phyloP scores from a whole-genome alignment of 2,329 filamentous ascomycete species.

The Fusarium mundagurra region DNA sequence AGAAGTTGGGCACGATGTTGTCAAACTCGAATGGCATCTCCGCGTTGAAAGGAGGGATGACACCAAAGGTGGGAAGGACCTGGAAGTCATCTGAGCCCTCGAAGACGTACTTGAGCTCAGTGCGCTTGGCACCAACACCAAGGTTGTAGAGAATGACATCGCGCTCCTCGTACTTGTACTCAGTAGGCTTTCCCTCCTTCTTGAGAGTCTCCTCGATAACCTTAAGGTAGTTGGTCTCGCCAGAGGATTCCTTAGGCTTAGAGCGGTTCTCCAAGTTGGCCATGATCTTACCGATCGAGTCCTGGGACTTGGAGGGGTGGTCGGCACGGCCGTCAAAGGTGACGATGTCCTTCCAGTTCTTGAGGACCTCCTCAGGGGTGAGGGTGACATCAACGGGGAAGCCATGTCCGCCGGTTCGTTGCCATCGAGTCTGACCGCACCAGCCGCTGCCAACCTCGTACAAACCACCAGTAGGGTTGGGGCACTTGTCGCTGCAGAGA shows the following conservation, averaged over 20 bases:
- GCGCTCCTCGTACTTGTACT: slow-evolving; percentile 84
- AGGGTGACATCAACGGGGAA: slow-evolving; percentile 89
- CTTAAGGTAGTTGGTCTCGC: slow-evolving; percentile 72
- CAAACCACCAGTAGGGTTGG: slow-evolving; percentile 83
- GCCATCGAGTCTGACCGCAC: slow-evolving; percentile 93
- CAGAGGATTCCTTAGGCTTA: slow-evolving; percentile 53
- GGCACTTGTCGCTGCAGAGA: slow-evolving; percentile 85
- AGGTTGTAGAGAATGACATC: slow-evolving; percentile 97
- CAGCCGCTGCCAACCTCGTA: slow-evolving; percentile 97
- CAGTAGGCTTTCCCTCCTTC: slow-evolving; percentile 74
- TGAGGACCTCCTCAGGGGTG: slow-evolving; percentile 84
- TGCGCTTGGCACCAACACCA: slow-evolving; percentile 90
- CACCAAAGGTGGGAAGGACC: slow-evolving; percentile 92
- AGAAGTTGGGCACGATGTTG: slow-evolving; percentile 93
- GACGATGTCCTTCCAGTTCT: slow-evolving; percentile 80
- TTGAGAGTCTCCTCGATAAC: slow-evolving; percentile 82
- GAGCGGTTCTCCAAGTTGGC: slow-evolving; percentile 86
- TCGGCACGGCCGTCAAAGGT: slow-evolving; percentile 91
- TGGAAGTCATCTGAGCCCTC: slow-evolving; percentile 95
- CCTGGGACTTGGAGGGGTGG: slow-evolving; percentile 81
- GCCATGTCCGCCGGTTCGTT: slow-evolving; percentile 86
- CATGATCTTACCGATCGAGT: slow-evolving; percentile 79
- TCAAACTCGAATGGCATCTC: slow-evolving; percentile 81
- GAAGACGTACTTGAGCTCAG: slow-evolving; percentile 86
- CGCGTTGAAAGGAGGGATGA: slow-evolving; percentile 92